Evolutionary conservation across 2,329 filamentous ascomycete genomes (phyloP).

Genomic region (Neofusicoccum sp.): DNA sequence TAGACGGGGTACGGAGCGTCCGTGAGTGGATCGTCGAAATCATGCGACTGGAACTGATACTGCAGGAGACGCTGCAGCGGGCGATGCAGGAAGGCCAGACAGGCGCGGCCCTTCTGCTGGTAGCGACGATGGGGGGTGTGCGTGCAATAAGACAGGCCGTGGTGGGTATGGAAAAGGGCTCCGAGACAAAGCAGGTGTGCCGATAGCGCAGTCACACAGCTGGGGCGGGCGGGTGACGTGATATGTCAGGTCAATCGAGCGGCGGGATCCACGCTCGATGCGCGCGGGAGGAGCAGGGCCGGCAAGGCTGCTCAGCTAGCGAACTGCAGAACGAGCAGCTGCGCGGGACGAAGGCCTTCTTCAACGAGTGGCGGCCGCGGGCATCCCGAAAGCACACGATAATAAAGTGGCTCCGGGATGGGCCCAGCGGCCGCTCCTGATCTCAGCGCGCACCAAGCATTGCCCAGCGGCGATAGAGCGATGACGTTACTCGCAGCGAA

Average conservation of each 20-base stretch:
- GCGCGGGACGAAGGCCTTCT: conserved; percentile 9
- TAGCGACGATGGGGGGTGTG: neutral
- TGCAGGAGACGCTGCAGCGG: conserved; percentile 19
- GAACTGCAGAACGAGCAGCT: neutral
- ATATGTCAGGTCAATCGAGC: conserved; percentile 23
- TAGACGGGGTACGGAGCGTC: conserved; percentile 10
- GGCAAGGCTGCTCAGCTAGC: neutral
- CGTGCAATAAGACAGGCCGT: conserved; percentile 21
- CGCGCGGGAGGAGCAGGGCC: conserved; percentile 3
- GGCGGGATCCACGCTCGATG: conserved; percentile 18
- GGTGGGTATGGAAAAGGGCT: conserved; percentile 17
- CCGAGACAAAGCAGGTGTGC: conserved; percentile 31
- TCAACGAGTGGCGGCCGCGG: conserved; percentile 5
- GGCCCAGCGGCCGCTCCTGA: conserved; percentile 16
- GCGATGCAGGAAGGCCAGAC: conserved; percentile 18
- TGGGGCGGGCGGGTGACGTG: conserved; percentile 30
- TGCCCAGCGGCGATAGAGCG: conserved; percentile 12
- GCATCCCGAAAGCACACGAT: conserved; percentile 16
- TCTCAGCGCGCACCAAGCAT: conserved; percentile 3
- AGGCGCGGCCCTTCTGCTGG: conserved; percentile 4
- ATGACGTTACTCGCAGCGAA: conserved; percentile 13
- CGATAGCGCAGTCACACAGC: conserved; percentile 26
- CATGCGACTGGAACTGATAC: conserved; percentile 18
- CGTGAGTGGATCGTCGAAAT: conserved; percentile 22
- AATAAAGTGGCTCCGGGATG: conserved; percentile 19